Evolutionary conservation across 2,329 filamentous ascomycete species (phyloP).

Genomic region (Emergomyces africanus): DNA sequence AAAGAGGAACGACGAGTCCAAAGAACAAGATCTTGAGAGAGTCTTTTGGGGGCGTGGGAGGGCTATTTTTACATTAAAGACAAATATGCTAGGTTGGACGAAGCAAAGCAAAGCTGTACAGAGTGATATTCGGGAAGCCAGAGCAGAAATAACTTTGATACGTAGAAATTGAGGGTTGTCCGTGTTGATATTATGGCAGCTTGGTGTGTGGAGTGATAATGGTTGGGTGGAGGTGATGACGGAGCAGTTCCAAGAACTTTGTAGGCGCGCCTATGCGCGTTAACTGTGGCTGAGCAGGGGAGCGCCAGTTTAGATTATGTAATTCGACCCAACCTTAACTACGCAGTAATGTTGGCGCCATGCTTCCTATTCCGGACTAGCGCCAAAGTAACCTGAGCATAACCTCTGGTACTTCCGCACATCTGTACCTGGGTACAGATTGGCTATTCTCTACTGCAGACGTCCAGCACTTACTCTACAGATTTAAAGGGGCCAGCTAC

Average conservation of each 20-base stretch:
- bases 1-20: not conserved
- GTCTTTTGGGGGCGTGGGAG: not conserved
- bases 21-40: not conserved
- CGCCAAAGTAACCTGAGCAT: too few species aligned
- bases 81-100: not conserved
- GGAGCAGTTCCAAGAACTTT: not conserved
- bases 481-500: too few species aligned
- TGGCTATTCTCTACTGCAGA: too few species aligned
- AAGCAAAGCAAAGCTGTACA: not conserved
- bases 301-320: not conserved
- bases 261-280: not conserved
- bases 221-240: not conserved
- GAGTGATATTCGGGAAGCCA: not conserved
- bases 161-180: not conserved
- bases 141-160: not conserved
- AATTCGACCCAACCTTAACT: too few species aligned
- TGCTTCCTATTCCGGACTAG: too few species aligned
- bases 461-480: too few species aligned
- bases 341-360: too few species aligned
- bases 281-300: not conserved
- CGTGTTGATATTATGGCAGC: not conserved
- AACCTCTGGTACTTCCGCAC: too few species aligned
- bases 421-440: too few species aligned
- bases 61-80: not conserved
- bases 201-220: not conserved